Percentiles rank a stretch among this genome's conserved stretches.
Evolutionary conservation across 257 asterid species (phyloP).

Genomic region (Mentha longifolia): DNA sequence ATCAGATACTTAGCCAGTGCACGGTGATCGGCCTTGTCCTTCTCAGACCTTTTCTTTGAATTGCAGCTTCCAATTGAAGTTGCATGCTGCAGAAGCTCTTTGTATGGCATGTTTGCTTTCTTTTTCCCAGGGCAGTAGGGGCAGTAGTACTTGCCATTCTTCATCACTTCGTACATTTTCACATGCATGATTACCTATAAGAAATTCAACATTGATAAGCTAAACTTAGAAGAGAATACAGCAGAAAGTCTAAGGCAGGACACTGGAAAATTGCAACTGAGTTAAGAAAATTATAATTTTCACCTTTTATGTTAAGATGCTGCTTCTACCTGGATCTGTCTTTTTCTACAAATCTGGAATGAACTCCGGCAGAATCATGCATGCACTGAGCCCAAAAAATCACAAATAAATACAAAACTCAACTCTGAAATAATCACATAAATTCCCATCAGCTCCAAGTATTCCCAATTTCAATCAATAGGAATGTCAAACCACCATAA

Average conservation of each 20-base stretch:
- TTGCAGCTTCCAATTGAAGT: slow-evolving; percentile 58
- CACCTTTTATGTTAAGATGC: neutral
- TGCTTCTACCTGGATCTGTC: neutral
- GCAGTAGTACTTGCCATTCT: slow-evolving; percentile 71
- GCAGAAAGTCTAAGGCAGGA: neutral
- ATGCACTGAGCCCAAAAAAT: slow-evolving; percentile 24
- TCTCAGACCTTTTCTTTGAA: slow-evolving; percentile 57
- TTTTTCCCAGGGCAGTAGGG: slow-evolving; percentile 74
- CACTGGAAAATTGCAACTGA: slow-evolving; percentile 4
- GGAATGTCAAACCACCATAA: slow-evolving; percentile 14
- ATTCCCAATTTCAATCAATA: slow-evolving; percentile 11
- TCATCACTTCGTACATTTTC: slow-evolving; percentile 48
- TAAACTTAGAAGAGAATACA: slow-evolving; percentile 2
- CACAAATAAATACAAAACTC: slow-evolving; percentile 8
- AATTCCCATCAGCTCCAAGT: slow-evolving; percentile 43
- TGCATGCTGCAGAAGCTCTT: slow-evolving; percentile 73
- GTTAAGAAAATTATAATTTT: neutral
- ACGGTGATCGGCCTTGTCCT: slow-evolving; percentile 75
- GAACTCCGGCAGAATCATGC: slow-evolving; percentile 3
- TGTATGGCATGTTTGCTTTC: slow-evolving; percentile 54
- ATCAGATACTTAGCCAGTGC: slow-evolving; percentile 51
- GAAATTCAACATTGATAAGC: neutral
- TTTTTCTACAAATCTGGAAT: neutral
- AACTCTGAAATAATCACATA: slow-evolving; percentile 16
- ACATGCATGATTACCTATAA: slow-evolving; percentile 11